Evolutionary conservation across 2,329 filamentous ascomycete genomes (phyloP), one percentile per base, ranked within the genome.

Genomic region (Colletotrichum melonis): DNA sequence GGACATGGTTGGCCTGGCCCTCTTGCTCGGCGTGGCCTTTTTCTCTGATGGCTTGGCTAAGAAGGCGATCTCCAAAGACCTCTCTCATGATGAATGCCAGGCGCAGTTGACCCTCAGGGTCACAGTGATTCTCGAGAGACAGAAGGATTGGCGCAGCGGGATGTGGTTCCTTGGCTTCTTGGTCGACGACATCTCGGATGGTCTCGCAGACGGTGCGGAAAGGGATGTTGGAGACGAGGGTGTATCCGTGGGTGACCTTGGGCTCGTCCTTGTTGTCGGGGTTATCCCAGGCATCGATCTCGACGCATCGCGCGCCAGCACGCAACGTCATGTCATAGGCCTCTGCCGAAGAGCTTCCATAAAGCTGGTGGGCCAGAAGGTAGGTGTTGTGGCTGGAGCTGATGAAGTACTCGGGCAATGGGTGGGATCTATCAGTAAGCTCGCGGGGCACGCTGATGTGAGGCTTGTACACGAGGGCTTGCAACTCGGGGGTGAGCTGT

Each of bases 331-430:
- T 89, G 77, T 91, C 87, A 78, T 94, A 94, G 0, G 91, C 92
- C 4, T 86, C 83, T 8, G 90, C 90, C 3, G 88, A 89, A 1
- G 91, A 92, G 26, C 84, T 84, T 5, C 92, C 92, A 76, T 87
- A 92, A 2, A 94, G 88, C 81, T 94, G 92, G 79, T 94, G 91
- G 0, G 91, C 92, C 77, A 91, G 85, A 30, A 94, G 84, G 77
- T 94, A 94, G 0, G 92, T 94, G 81, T 94, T 94, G 83, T 94
- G 92, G 75, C 90, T 92, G 4, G 91, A 93, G 81, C 90, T 92
- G 82, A 94, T 90, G 78, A 91, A 94, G 81, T 94, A 94, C 75
- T 93, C 91, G 1, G 91, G 88, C 26, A 94, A 82, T 1, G 91
- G 88, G 75, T 90, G 85, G 12, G 87, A 89, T 69, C 89, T 84